Evolutionary conservation across 2,329 filamentous ascomycete genomes (phyloP).

Genomic region (Phialophora verrucosa): DNA sequence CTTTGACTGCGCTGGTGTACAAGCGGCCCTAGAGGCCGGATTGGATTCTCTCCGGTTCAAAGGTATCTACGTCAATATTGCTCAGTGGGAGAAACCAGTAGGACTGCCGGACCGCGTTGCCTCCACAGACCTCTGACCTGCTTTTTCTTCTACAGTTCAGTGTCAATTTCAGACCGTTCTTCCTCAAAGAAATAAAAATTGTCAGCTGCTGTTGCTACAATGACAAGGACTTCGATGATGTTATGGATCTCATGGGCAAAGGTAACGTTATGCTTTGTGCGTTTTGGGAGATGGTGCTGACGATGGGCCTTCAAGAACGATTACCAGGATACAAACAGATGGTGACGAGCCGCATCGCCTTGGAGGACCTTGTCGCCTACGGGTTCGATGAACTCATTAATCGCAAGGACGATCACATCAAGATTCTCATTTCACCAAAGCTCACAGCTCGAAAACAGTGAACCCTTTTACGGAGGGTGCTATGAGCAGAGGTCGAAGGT

Average conservation of each 20-base stretch:
- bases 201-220: conserved; percentile 44
- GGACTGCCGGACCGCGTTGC: conserved; percentile 26
- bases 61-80: conserved; percentile 60
- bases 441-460: neutral
- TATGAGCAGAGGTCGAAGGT: too few relatives aligned
- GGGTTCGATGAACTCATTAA: conserved; percentile 63
- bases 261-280: conserved; percentile 35
- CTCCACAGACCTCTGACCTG: neutral
- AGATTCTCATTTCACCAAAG: conserved; percentile 59
- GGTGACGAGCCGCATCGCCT: conserved; percentile 63
- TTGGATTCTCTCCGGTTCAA: conserved; percentile 54
- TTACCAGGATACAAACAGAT: conserved; percentile 51
- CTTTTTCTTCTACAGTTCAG: conserved; percentile 38
- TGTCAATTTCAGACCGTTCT: conserved; percentile 38
- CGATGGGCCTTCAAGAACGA: neutral
- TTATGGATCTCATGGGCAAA: conserved; percentile 42
- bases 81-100: conserved; percentile 59
- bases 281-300: neutral
- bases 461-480: too few relatives aligned
- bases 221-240: conserved; percentile 44
- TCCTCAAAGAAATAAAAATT: conserved; percentile 44
- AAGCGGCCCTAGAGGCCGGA: conserved; percentile 55
- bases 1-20: conserved; percentile 61
- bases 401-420: conserved; percentile 66
- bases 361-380: conserved; percentile 61